phyloP scores from a whole-genome alignment of 164 flowering plant genomes.

The Saururus chinensis region DNA sequence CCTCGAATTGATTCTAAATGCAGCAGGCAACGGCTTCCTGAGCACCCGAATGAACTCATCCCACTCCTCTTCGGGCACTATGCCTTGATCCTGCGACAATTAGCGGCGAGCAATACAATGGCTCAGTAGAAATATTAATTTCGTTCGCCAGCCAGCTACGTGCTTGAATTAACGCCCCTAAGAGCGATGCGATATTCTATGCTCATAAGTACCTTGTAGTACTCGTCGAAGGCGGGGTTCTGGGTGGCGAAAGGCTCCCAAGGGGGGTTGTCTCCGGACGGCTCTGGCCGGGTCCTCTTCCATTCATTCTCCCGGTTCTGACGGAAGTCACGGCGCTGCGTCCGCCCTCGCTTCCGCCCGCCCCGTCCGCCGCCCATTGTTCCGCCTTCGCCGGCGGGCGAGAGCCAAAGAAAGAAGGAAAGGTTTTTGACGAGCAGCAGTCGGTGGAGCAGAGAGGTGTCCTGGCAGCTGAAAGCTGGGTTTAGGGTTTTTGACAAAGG shows the following conservation, averaged over 20 bases:
- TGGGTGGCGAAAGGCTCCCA: constrained; percentile 77
- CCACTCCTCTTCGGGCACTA: constrained; percentile 80
- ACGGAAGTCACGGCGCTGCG: constrained; percentile 77
- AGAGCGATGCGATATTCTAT: too few species aligned
- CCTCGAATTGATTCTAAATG: constrained; percentile 92
- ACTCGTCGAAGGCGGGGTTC: constrained; percentile 67
- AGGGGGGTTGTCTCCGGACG: constrained; percentile 8
- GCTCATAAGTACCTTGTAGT: constrained; percentile 51
- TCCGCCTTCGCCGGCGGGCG: not conserved
- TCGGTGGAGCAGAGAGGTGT: too few species aligned
- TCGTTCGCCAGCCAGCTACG: too few species aligned
- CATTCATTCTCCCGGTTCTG: constrained; percentile 72
- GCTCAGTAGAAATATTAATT: too few species aligned
- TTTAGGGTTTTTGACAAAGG: too few species aligned
- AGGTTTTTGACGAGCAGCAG: too few species aligned
- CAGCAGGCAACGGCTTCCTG: constrained; percentile 83
- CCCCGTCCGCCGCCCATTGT: constrained; percentile 20
- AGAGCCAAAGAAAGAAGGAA: not conserved
- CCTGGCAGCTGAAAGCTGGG: too few species aligned
- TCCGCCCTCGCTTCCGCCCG: constrained; percentile 36
- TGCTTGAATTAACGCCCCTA: too few species aligned
- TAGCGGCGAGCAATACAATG: too few species aligned
- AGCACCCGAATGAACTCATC: constrained; percentile 46
- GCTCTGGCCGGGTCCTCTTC: constrained; percentile 46
- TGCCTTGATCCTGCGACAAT: constrained; percentile 59